These are phyloP conservation scores for Microbotryum violaceum DNA, from an alignment of 1,284 basidiomycete species.

Conservation along the genomic window DNA sequence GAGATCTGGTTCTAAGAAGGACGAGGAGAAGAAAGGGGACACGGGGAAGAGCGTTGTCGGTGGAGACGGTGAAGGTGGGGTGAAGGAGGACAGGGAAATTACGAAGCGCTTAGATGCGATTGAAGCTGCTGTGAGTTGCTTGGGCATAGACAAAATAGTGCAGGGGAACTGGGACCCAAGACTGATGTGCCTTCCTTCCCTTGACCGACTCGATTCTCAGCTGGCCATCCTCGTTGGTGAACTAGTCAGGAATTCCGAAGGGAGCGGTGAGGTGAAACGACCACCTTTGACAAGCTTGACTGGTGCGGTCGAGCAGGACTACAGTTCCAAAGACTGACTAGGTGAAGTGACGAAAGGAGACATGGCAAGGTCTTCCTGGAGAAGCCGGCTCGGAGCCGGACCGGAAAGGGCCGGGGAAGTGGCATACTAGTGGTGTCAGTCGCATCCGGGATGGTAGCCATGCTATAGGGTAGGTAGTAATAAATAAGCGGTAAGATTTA, in stretches of 20 bases:
- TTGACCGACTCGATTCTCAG: background rate
- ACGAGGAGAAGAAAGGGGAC: background rate
- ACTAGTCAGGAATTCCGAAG: slow-evolving; percentile 6
- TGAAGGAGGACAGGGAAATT: background rate
- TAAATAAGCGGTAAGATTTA: too few species aligned
- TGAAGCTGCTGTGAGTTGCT: slow-evolving; percentile 13
- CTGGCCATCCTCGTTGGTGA: slow-evolving; percentile 19
- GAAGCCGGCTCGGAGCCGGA: too few species aligned
- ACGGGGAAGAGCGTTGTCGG: background rate
- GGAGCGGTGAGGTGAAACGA: background rate
- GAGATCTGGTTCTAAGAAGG: background rate
- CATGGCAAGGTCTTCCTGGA: too few species aligned
- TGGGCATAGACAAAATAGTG: too few species aligned
- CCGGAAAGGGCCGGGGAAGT: too few species aligned
- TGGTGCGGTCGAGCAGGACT: slow-evolving; percentile 8
- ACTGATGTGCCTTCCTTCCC: background rate
- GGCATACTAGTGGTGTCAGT: too few species aligned
- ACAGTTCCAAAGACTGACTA: background rate
- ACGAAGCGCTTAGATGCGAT: slow-evolving; percentile 17
- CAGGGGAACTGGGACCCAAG: too few species aligned
- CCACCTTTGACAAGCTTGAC: slow-evolving; percentile 12
- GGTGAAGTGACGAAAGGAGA: background rate
- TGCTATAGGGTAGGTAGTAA: too few species aligned
- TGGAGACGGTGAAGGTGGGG: background rate
- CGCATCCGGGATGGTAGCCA: too few species aligned